These are phyloP conservation scores for Plasmodium cynomolgi DNA, from an alignment of 169 alveolate genomes.

Conservation along the genomic window DNA sequence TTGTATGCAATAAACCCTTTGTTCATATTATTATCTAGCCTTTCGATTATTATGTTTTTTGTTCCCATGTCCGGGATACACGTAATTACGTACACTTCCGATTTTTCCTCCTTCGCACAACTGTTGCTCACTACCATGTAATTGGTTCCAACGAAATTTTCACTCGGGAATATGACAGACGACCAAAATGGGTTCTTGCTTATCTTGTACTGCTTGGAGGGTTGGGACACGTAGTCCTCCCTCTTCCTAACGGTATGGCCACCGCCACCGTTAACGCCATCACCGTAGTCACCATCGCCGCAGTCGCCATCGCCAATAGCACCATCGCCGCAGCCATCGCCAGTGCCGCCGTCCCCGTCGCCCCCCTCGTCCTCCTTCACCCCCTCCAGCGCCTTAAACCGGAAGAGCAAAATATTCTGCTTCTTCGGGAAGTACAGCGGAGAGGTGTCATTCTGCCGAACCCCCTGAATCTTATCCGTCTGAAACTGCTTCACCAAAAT, in stretches of 20 bases:
- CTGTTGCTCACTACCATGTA: slow-evolving; percentile 82
- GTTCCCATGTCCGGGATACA: slow-evolving; percentile 87
- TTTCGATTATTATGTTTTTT: slow-evolving; percentile 82
- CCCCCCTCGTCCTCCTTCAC: neutral
- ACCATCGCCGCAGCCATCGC: neutral
- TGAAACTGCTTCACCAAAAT: slow-evolving; percentile 83
- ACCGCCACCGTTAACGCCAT: neutral
- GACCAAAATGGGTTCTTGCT: slow-evolving; percentile 83
- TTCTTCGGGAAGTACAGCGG: slow-evolving; percentile 56
- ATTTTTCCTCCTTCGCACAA: slow-evolving; percentile 52
- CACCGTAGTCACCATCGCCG: neutral
- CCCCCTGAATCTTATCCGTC: slow-evolving; percentile 56
- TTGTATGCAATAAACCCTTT: slow-evolving; percentile 85
- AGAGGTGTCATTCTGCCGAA: slow-evolving; percentile 69
- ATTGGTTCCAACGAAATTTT: slow-evolving; percentile 86
- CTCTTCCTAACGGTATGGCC: neutral
- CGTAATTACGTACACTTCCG: slow-evolving; percentile 82
- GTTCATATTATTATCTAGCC: slow-evolving; percentile 67
- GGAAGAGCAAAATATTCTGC: slow-evolving; percentile 20
- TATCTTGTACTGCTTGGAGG: slow-evolving; percentile 11
- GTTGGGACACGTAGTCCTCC: neutral
- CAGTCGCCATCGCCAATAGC: neutral
- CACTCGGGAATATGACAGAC: slow-evolving; percentile 84
- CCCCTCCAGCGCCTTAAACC: slow-evolving; percentile 28
- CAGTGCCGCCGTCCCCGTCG: neutral